A percentile compares a stretch with the other conserved stretches of the same genome.
phyloP scores from a whole-genome alignment of 2,329 filamentous ascomycete genomes.

The Phaeosphaeriaceae sp. region DNA sequence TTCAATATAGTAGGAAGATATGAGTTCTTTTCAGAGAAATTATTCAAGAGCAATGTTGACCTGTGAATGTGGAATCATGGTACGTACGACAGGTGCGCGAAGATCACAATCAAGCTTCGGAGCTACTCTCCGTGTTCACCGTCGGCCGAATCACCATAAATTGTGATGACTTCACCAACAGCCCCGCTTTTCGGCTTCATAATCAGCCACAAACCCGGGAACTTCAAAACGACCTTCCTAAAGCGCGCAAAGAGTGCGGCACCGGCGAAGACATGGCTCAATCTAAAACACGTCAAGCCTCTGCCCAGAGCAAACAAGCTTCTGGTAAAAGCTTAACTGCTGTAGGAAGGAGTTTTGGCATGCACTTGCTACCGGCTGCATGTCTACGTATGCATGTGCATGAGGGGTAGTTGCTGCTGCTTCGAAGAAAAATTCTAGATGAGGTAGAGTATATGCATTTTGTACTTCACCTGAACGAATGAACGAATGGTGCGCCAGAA shows the following conservation, averaged over 20 bases:
- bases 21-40: too few relatives aligned
- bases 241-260: neutral
- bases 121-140: too few relatives aligned
- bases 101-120: too few relatives aligned
- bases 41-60: too few relatives aligned
- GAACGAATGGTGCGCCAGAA: too few relatives aligned
- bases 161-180: neutral
- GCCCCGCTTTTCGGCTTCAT: neutral
- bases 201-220: neutral
- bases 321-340: neutral
- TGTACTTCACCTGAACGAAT: too few relatives aligned
- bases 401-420: neutral
- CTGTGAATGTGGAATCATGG: too few relatives aligned
- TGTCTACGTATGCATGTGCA: neutral
- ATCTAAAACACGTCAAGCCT: neutral
- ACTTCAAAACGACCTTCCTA: neutral
- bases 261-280: neutral
- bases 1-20: too few relatives aligned
- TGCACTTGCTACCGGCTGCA: neutral
- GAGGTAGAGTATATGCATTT: too few relatives aligned
- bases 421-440: neutral
- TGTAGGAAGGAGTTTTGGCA: neutral
- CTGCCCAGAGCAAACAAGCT: neutral
- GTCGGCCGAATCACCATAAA: too few relatives aligned
- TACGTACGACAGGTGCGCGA: too few relatives aligned